These are phyloP conservation scores for Podospora appendiculata DNA, from an alignment of 495 filamentous ascomycete species.

Conservation along the genomic window DNA sequence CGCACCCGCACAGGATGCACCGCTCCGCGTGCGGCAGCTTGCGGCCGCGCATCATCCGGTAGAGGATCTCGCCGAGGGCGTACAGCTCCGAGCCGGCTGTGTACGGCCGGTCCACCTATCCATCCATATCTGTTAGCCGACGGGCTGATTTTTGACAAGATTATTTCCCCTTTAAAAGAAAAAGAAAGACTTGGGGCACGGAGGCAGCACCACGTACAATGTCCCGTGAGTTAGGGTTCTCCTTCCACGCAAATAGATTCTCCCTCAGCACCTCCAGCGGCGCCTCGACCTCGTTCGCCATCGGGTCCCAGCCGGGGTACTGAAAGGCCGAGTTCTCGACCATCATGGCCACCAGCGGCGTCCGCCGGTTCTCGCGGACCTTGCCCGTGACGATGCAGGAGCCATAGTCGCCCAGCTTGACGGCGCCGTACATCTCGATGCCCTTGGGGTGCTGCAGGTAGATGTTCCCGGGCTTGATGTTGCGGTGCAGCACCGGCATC, in stretches of 20 bases:
- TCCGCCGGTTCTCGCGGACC: slow-evolving; percentile 1
- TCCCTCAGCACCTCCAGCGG: slow-evolving; percentile 3
- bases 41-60: slow-evolving; percentile 30
- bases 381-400: slow-evolving; percentile 25
- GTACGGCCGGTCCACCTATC: slow-evolving; percentile 15
- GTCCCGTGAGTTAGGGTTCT: too few species aligned
- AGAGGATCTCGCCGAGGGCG: slow-evolving; percentile 27
- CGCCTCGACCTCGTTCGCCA: background rate
- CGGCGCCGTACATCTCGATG: slow-evolving; percentile 37
- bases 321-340: background rate
- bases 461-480: slow-evolving; percentile 33
- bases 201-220: too few species aligned
- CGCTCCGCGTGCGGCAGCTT: slow-evolving; percentile 17
- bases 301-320: background rate
- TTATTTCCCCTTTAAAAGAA: too few species aligned
- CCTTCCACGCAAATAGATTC: background rate
- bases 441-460: slow-evolving; percentile 36
- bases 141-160: too few species aligned
- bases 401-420: slow-evolving; percentile 40
- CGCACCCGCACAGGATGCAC: slow-evolving; percentile 15
- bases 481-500: slow-evolving; percentile 37
- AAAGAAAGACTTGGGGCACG: too few species aligned
- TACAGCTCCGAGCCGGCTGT: slow-evolving; percentile 26
- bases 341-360: slow-evolving; percentile 4
- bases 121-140: too few species aligned